Evolutionary conservation across 108 stramenopile species (phyloP), one percentile per base, ranked within the genome.

Genomic region (Cylindrotheca fusiformis): DNA sequence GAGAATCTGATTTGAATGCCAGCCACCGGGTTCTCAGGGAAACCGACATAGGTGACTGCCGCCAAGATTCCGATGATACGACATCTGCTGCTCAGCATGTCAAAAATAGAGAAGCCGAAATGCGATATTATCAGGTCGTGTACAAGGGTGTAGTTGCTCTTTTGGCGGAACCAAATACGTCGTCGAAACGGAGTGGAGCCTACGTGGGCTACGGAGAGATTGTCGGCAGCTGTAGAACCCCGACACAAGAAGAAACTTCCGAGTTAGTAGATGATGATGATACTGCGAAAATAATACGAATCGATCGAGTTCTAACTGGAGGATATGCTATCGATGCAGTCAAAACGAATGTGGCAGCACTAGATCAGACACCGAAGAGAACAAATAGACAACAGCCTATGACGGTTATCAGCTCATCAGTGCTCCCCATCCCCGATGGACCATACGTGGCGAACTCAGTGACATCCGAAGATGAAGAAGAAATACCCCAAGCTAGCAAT

Each of bases 171-270:
- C 76, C 71, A 12, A 26, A 23, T 8, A 4, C 22, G 4, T 14
- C 50, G 1, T 53, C 58, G 3, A 58, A 28, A 23, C 56, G 72
- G 33, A 76, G 71, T 65, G 85, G 86, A 20, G 66, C 60, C 3
- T 84, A 87, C 58, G 59, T 93, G 0, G 65, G 82, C 23, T 89
- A 89, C 58, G 91, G 91, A 21, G 91, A 93, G 70, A 83, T 86
- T 21, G 69, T 86, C 30, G 74, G 52, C 18, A 72, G 58, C 25
- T 46, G 41, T n/a, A n/a, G n/a, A n/a, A n/a, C n/a, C n/a, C n/a
- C n/a, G n/a, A 28, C 8, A 31, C 18, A 48, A 23, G 22, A 17
- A 0, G 21, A 52, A 23, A 48, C 30, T 22, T 6, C 56, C 6
- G 5, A 36, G 41, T 31, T 21, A 54, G n/a, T n/a, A n/a, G 55